Percentiles rank a stretch among this genome's conserved stretches.
These are phyloP conservation scores for Colletotrichum gigasporum DNA, from an alignment of 2,329 filamentous ascomycete genomes.

Conservation along the genomic window DNA sequence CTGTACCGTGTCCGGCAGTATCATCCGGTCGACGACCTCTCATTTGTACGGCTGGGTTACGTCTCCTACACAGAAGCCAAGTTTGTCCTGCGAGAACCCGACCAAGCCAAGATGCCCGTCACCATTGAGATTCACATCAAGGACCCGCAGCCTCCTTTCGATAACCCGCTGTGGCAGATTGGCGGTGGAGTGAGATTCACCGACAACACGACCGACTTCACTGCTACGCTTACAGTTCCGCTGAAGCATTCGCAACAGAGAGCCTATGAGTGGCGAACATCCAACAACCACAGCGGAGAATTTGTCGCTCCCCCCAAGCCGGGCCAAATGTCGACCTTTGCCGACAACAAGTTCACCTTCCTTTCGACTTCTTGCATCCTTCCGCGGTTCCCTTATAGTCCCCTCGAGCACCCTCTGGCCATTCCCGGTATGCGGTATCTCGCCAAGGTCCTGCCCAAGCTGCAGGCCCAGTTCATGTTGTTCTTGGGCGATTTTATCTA, in stretches of 20 bases:
- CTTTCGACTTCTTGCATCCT: slow-evolving; percentile 94
- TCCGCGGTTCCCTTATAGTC: slow-evolving; percentile 88
- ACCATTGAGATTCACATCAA: slow-evolving; percentile 72
- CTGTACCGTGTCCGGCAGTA: slow-evolving; percentile 77
- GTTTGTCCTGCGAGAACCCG: slow-evolving; percentile 85
- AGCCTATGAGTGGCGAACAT: slow-evolving; percentile 84
- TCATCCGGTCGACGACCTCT: slow-evolving; percentile 77
- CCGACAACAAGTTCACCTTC: slow-evolving; percentile 83
- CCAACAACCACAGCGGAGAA: slow-evolving; percentile 85
- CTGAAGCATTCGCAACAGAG: slow-evolving; percentile 73
- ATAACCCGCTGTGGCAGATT: slow-evolving; percentile 71
- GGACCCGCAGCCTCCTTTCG: slow-evolving; percentile 59
- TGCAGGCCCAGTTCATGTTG: slow-evolving; percentile 83
- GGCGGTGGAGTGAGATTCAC: slow-evolving; percentile 74
- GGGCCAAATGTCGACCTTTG: slow-evolving; percentile 68
- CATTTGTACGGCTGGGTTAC: slow-evolving; percentile 88
- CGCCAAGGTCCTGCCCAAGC: slow-evolving; percentile 73
- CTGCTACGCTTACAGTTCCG: slow-evolving; percentile 73
- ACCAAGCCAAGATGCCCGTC: slow-evolving; percentile 78
- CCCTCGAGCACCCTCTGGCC: slow-evolving; percentile 81
- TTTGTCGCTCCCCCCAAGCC: slow-evolving; percentile 81
- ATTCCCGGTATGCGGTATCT: slow-evolving; percentile 84
- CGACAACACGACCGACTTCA: slow-evolving; percentile 84
- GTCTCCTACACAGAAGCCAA: slow-evolving; percentile 83
- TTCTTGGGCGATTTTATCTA: slow-evolving; percentile 91